Base-by-base conservation (phyloP, 75 land plant species). In the Ceratopteris richardii region DNA sequence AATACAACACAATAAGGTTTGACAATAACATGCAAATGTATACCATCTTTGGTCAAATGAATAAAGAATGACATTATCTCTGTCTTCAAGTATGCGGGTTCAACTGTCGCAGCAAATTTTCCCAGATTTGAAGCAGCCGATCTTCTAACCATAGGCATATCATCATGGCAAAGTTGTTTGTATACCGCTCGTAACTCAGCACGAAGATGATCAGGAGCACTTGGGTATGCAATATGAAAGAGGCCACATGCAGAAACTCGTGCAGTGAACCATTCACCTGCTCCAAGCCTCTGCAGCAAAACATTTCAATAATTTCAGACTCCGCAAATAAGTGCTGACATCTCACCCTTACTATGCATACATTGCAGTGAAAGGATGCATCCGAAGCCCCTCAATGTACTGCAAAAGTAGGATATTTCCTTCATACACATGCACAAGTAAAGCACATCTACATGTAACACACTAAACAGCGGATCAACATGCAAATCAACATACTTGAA, bases 111-210 rank as follows among this genome's bases (percentile, higher is more conserved):
- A 67, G 96, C 92, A 86, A 90, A 90, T 66, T 90, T 90, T 29
- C 92, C 96, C 44, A 90, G 60, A 44, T 90, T 83, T n/a, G 84
- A 63, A 25, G 92, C 96, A 61, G 96, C 96, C 41, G 96, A 80
- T 61, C 96, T 72, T 58, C 96, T 74, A 20, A 90, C 96, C 93
- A 87, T 87, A 20, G 96, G 96, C 96, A 90, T 83, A 60, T 90
- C 96, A 82, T 90, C 96, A 72, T 84, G 88, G 62, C 92, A 86
- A 56, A 90, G 67, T 54, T 83, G 92, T 27, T 70, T 71, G 68
- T 90, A 90, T 18, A 83, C 75, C 27, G 88, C 57, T 24, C 96
- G 60, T 37, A 90, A 55, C 54, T 90, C 96, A 9, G 85, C 66
- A 47, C 86, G 90, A 20, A 84, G 44, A 29, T 64, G 44, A 28